A percentile compares a stretch with the other conserved stretches of the same genome.
These are phyloP conservation scores for Plasmodium coatneyi DNA, from an alignment of 169 alveolate genomes.

Conservation along the genomic window DNA sequence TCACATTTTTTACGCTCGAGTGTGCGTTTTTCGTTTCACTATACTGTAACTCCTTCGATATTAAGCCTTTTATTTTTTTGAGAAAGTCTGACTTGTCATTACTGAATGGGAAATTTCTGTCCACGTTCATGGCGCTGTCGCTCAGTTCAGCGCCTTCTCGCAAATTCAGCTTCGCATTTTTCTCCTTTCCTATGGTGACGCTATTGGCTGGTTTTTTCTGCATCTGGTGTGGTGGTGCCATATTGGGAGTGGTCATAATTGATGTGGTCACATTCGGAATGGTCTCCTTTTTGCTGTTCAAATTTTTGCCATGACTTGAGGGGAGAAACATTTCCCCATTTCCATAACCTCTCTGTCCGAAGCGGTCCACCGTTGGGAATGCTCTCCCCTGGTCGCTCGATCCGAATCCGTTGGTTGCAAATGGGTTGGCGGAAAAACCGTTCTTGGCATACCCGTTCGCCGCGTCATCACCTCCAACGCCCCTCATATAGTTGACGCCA, in stretches of 20 bases:
- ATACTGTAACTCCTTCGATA: constrained; percentile 53
- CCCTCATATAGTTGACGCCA: neutral
- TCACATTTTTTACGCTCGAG: constrained; percentile 2
- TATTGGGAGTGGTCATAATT: neutral
- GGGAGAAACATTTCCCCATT: neutral
- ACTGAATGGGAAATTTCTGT: constrained; percentile 9
- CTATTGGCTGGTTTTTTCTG: neutral
- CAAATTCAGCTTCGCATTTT: constrained; percentile 63
- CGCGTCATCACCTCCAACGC: neutral
- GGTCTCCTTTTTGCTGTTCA: neutral
- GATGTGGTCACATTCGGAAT: neutral
- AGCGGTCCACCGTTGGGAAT: neutral
- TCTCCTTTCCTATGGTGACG: constrained; percentile 8
- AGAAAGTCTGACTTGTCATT: constrained; percentile 48
- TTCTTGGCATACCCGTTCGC: neutral
- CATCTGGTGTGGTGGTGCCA: neutral
- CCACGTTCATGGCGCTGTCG: constrained; percentile 8
- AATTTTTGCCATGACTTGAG: constrained; percentile 8
- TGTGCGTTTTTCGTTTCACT: constrained; percentile 14
- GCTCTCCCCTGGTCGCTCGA: neutral
- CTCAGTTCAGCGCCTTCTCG: constrained; percentile 8
- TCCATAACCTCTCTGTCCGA: neutral
- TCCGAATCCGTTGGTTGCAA: neutral
- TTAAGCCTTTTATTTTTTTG: constrained; percentile 53
- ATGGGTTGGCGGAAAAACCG: neutral